phyloP scores from a whole-genome alignment of 495 filamentous ascomycete species.

The Trichocladium uniseriatum region DNA sequence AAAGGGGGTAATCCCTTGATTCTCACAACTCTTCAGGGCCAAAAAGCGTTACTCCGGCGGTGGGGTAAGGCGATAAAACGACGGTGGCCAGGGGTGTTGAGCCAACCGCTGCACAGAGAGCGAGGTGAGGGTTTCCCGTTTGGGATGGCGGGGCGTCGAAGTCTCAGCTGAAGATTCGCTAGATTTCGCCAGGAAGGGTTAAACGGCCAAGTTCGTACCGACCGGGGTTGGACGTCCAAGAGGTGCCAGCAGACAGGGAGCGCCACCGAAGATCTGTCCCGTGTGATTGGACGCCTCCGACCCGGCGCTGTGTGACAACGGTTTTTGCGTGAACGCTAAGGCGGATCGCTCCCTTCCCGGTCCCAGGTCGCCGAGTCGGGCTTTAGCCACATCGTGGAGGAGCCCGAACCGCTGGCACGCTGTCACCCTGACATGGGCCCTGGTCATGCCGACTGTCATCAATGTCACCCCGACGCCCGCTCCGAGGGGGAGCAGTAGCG shows the following conservation, averaged over 20 bases:
- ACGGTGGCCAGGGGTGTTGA: neutral
- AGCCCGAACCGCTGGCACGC: constrained; percentile 23
- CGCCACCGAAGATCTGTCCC: constrained; percentile 23
- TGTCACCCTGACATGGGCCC: neutral
- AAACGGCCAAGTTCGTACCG: constrained; percentile 9
- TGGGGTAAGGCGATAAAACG: constrained; percentile 4
- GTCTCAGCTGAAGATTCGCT: constrained; percentile 30
- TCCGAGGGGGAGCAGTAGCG: neutral
- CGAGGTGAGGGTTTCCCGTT: constrained; percentile 11
- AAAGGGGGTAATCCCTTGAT: neutral
- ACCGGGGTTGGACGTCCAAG: neutral
- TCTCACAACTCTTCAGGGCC: neutral
- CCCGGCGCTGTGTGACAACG: constrained; percentile 33
- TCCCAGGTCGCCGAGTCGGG: constrained; percentile 31
- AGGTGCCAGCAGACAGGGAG: constrained; percentile 10
- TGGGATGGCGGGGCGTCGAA: constrained; percentile 21
- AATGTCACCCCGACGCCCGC: neutral
- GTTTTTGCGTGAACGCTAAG: constrained; percentile 33
- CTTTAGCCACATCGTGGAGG: constrained; percentile 29
- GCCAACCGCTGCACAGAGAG: neutral
- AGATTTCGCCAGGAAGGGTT: constrained; percentile 25
- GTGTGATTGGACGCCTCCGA: constrained; percentile 23
- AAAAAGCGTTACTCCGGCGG: neutral
- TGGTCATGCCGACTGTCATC: constrained; percentile 4
- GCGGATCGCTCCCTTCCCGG: constrained; percentile 25